Evolutionary conservation across 2,329 filamentous ascomycete species (phyloP), one percentile per base, ranked within the genome.

Genomic region (Xylaria sp.): DNA sequence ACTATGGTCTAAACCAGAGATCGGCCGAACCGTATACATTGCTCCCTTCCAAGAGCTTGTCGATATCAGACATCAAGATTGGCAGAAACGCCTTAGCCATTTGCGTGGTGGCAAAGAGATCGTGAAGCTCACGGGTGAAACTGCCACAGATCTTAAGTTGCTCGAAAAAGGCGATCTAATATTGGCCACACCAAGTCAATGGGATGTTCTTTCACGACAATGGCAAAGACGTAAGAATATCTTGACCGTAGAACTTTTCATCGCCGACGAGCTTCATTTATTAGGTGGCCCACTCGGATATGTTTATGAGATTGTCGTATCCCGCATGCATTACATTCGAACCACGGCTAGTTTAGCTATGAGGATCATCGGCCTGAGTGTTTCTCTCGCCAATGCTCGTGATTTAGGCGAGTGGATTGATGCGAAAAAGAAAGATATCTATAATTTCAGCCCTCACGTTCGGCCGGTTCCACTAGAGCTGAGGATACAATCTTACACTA

Each of bases 381-480:
- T 98, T 32, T 97, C 96, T 27, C 85, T 99, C 24, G 91, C 96
- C 4, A 98, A 98, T 78, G 94, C 95, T 58, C 89, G 94, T 67
- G 96, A 99, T 76, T 88, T 99, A 75, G 95, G 95, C 60, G 96
- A 98, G 81, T 99, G 96, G 96, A 94, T 99, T 73, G 96, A 97
- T 73, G 96, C 95, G 7, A 97, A 90, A 80, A 98, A 98, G 84
- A 96, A 99, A 79, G 97, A 96, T 57, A 97, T 97, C 71, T 99
- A 95, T 86, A 99, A 99, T 82, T 99, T 99, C 83, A 97, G 93
- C 75, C 96, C 96, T 1, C 92, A 95, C 76, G 90, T 95, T 69
- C 91, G 97, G 65, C 92, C 94, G 1, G 89, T 98, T 19, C 94
- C 95, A 24, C 84, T 99, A 36, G 95, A 98, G 79, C 88, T 99